Evolutionary conservation across 2,329 filamentous ascomycete species (phyloP), one percentile per base, ranked within the genome.

Genomic region (Paecilomyces dactylethromorphus): DNA sequence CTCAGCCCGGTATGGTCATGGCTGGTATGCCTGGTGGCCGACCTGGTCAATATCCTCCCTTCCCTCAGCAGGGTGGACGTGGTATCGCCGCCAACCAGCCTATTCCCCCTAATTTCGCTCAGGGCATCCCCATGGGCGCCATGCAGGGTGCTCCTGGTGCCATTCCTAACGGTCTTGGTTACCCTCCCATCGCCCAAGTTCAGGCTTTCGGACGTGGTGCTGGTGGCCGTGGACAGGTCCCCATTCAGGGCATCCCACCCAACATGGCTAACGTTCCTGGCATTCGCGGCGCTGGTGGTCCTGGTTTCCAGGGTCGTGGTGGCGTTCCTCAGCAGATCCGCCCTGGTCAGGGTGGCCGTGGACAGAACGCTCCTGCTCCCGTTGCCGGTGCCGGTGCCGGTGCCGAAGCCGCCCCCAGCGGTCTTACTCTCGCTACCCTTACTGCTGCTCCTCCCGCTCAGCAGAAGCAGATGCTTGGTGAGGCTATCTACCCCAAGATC

Each of bases 401-500:
- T 59, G 73, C 79, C 63, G 76, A 72, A 67, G 68, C 65, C 45
- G 66, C 64, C 59, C 60, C 71, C 58, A 63, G 69, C 57, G 79
- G 79, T 63, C 68, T 84, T 63, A 82, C 80, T 69, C 68, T 84
- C 63, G 72, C 75, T 65, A 75, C 77, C 63, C 78, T 88, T 62
- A 76, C 76, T 63, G 69, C 78, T 58, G 72, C 81, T 64, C 80
- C 84, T 35, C 84, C 88, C 45, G 82, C 84, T 54, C 91, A 96
- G 81, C 94, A 97, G 84, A 99, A 99, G 87, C 94, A 99, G 84
- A 91, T 97, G 78, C 87, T 99, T 58, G 94, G 94, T 76, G 94
- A 99, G 81, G 88, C 91, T 68, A 89, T 99, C 69, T 99, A 97
- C 85, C 94, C 94, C 74, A 99, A 97, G 89, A 97, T 99, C 71